phyloP scores from a whole-genome alignment of 2,329 filamentous ascomycete genomes.

The Hypoxylon sp. region DNA sequence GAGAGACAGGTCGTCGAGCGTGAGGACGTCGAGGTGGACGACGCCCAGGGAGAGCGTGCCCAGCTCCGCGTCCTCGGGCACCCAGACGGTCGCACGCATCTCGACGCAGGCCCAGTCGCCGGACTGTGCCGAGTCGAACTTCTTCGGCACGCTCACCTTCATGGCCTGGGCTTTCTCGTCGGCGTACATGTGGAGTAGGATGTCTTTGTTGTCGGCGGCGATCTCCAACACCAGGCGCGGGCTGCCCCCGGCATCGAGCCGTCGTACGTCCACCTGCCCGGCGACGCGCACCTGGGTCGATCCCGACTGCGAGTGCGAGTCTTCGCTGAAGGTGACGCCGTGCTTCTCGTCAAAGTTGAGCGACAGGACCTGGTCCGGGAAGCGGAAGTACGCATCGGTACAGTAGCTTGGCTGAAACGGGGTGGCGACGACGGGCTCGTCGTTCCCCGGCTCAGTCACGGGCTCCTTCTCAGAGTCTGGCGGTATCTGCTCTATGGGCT shows the following conservation, averaged over 20 bases:
- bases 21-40: conserved; percentile 49
- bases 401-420: conserved; percentile 38
- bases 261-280: conserved; percentile 57
- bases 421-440: conserved; percentile 15
- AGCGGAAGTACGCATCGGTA: conserved; percentile 40
- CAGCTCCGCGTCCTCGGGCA: conserved; percentile 52
- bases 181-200: conserved; percentile 48
- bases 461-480: conserved; percentile 24
- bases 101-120: conserved; percentile 54
- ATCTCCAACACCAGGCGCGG: conserved; percentile 55
- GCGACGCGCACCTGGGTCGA: conserved; percentile 49
- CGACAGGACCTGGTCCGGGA: conserved; percentile 42
- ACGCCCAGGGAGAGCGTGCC: conserved; percentile 48
- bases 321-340: conserved; percentile 53
- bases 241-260: conserved; percentile 43
- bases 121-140: conserved; percentile 41
- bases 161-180: conserved; percentile 50
- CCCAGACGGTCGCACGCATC: conserved; percentile 56
- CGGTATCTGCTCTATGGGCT: conserved; percentile 27
- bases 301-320: conserved; percentile 38
- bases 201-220: conserved; percentile 53
- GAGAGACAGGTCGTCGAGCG: conserved; percentile 50
- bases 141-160: conserved; percentile 50
- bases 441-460: conserved; percentile 7
- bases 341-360: conserved; percentile 48